Base-by-base conservation (phyloP, 2,329 filamentous ascomycete genomes). In the Phaeosphaeriaceae sp. region DNA sequence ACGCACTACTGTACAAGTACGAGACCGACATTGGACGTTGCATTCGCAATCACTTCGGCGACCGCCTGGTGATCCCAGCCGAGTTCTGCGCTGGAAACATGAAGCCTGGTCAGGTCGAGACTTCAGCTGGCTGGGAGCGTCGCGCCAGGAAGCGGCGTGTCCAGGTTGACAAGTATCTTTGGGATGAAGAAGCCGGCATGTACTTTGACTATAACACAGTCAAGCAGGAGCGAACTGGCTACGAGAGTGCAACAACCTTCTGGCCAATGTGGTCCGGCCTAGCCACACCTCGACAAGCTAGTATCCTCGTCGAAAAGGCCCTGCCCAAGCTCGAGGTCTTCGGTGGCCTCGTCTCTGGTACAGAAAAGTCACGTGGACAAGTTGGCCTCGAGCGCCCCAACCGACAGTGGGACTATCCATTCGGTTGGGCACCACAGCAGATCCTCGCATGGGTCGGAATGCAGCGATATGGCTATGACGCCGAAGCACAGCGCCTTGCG, bases 401-500 rank as follows among this genome's bases (percentile, higher is more conserved):
- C 77, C 88, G 95, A 68, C 95, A 99, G 76, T 99, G 95, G 95
- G 95, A 99, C 76, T 98, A 93, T 76, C 95, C 95, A 0, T 98
- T 95, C 74, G 95, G 95, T 58, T 99, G 95, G 95, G 95, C 95
- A 54, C 95, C 95, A 31, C 95, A 99, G 82, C 95, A 99, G 82
- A 98, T 99, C 81, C 87, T 99, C 44, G 94, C 95, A 0, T 99
- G 95, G 95, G 93, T 92, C 1, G 95, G 93, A 2, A 82, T 99
- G 58, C 86, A 93, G 70, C 89, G 93, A 19, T 99, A 98, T 74
- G 93, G 93, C 54, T 98, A 96, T 75, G 88, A 90, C 25, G 91
- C 94, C 22, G 93, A 97, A 61, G 93, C 93, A 1, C 91, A 97
- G 80, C 85, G 93, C 33, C 80, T 99, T 63, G 91, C 92, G 0